Evolutionary conservation across 441 rosid genomes (phyloP), one percentile per base, ranked within the genome.

Genomic region (Syzygium malaccense): DNA sequence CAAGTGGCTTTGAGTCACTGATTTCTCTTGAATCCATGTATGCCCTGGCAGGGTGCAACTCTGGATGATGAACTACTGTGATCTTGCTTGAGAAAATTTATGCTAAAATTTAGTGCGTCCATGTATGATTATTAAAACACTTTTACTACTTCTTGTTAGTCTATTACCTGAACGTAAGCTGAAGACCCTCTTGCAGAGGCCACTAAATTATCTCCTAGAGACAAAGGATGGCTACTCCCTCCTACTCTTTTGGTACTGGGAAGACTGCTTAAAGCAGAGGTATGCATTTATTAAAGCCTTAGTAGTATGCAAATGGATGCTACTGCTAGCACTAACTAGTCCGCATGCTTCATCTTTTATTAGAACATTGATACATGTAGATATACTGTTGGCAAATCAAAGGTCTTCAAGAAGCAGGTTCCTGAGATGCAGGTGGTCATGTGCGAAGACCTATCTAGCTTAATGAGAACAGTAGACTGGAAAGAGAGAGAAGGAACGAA

Each of bases 211-310:
- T 78, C 92, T 98, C 86, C 96, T 98, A 9, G 97, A 97, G 91
- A 94, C 91, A 57, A 98, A 96, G 92, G 99, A 98, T 93, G 99
- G 99, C 88, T 91, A 95, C 92, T 96, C 99, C 84, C 98, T 98
- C 91, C 92, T 97, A 87, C 96, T 97, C 60, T 96, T 96, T 89
- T 98, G 99, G 99, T 97, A 96, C 88, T 97, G 98, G 96, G 99
- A 97, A 91, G 99, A 98, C 30, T 95, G 99, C 92, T 92, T 97
- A 91, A 97, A 96, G 95, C 97, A 94, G 91, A 97, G 99, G 99
- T 98, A 89, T 89, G 49, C 83, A 71, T 71, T 71, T 23, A 23
- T 54, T 85, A n/a, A 54, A 55, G 58, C 87, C 51, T 71, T 71
- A 37, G 49, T 37, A 71, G 28, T 37, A 15, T 71, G 80, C 80